Percentiles rank a stretch among this genome's conserved stretches.
Evolutionary conservation across 2,329 filamentous ascomycete genomes (phyloP).

Genomic region (Colletotrichum siamense): DNA sequence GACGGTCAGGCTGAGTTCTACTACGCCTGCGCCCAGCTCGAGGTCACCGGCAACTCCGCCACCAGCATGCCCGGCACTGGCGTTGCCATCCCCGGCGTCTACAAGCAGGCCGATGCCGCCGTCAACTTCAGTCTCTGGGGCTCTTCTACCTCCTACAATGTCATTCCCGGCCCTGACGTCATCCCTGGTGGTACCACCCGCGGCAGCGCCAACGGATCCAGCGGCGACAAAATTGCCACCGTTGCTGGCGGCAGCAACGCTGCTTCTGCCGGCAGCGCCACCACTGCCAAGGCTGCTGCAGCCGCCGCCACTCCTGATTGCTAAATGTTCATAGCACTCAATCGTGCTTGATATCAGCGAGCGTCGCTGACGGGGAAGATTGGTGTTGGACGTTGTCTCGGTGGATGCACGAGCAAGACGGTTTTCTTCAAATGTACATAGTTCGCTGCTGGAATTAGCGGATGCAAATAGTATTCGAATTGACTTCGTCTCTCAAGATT

Average conservation of each 20-base stretch:
- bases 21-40: conserved; percentile 49
- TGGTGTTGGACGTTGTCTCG: background rate
- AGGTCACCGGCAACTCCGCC: conserved; percentile 31
- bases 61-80: conserved; percentile 9
- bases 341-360: background rate
- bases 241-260: background rate
- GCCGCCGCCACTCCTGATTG: background rate
- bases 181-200: conserved; percentile 18
- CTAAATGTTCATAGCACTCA: background rate
- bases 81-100: conserved; percentile 46
- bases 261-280: background rate
- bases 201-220: conserved; percentile 13
- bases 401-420: background rate
- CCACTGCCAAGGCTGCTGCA: background rate
- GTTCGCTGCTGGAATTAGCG: background rate
- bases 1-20: conserved; percentile 42
- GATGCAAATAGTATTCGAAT: conserved; percentile 1
- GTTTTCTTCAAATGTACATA: background rate
- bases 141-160: background rate
- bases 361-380: background rate
- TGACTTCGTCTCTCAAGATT: background rate
- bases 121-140: conserved; percentile 14
- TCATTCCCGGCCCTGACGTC: background rate
- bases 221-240: background rate
- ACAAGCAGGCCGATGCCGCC: conserved; percentile 11